Conservation (phyloP, 768 basidiomycete genomes). For the Pseudohyphozyma bogoriensis region DNA sequence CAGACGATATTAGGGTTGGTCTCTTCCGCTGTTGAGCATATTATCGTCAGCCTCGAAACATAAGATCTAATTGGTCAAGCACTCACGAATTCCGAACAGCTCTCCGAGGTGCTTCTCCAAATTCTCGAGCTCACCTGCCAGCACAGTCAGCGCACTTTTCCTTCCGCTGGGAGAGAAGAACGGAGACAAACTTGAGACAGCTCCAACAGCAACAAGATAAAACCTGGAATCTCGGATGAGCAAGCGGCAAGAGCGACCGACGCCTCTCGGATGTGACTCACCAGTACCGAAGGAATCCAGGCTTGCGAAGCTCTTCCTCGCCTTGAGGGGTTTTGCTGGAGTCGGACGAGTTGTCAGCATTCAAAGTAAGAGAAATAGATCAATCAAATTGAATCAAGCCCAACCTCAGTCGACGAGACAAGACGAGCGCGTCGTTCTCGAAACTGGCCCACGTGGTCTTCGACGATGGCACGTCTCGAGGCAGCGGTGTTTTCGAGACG, state of each 20-base stretch:
- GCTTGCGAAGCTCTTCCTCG: constrained; percentile 17
- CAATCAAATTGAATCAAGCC: not conserved
- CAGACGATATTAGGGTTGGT: too few species aligned
- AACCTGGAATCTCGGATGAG: too few species aligned
- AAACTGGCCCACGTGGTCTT: constrained; percentile 24
- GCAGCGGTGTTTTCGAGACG: constrained; percentile 20
- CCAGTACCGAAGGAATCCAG: constrained; percentile 28
- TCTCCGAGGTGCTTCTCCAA: constrained; percentile 22
- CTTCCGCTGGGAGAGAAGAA: too few species aligned
- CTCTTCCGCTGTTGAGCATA: too few species aligned
- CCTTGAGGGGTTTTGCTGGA: constrained; percentile 17
- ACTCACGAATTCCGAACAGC: not conserved
- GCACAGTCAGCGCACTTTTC: constrained; percentile 13
- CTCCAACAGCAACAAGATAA: too few species aligned
- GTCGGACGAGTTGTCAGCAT: too few species aligned
- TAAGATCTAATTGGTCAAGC: too few species aligned
- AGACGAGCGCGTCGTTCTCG: constrained; percentile 26
- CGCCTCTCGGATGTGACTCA: too few species aligned
- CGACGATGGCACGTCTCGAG: constrained; percentile 22
- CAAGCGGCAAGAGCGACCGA: too few species aligned
- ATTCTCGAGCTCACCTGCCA: constrained; percentile 20
- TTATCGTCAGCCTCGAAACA: too few species aligned
- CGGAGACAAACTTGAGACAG: too few species aligned
- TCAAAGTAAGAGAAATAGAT: not conserved
- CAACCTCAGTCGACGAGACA: constrained; percentile 12